phyloP scores from a whole-genome alignment of 352 stramenopile species.

The Elongisporangium senticosum region DNA sequence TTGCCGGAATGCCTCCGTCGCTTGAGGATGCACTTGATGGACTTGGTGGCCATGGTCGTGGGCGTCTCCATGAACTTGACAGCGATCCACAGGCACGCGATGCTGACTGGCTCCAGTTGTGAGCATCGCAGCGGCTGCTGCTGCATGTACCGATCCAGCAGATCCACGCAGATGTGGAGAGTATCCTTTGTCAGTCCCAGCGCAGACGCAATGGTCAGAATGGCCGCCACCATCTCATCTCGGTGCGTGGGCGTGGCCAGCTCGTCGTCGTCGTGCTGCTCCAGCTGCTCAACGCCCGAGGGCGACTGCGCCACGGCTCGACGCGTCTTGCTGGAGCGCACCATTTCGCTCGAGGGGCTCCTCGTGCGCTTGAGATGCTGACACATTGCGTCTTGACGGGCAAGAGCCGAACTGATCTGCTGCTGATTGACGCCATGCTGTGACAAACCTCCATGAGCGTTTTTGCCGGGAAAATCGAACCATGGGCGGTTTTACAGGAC shows the following conservation, averaged over 20 bases:
- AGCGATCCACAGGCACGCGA: slow-evolving; percentile 67
- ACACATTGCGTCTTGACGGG: slow-evolving; percentile 4
- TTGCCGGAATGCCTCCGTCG: slow-evolving; percentile 51
- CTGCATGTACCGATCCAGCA: slow-evolving; percentile 49
- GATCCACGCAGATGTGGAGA: slow-evolving; percentile 46
- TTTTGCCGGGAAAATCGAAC: neutral
- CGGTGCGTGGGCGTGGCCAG: slow-evolving; percentile 30
- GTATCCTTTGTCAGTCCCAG: slow-evolving; percentile 54
- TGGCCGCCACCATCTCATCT: slow-evolving; percentile 58
- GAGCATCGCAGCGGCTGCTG: slow-evolving; percentile 12
- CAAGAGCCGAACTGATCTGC: neutral
- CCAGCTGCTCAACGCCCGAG: slow-evolving; percentile 13
- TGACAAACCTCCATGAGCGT: neutral
- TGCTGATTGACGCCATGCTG: neutral
- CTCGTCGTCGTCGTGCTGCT: slow-evolving; percentile 9
- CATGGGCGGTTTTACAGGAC: neutral
- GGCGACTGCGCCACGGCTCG: slow-evolving; percentile 10
- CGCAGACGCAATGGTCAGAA: slow-evolving; percentile 60
- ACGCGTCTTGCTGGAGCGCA: neutral
- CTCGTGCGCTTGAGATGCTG: slow-evolving; percentile 5
- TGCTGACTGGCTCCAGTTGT: slow-evolving; percentile 49
- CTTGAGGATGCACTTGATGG: slow-evolving; percentile 61
- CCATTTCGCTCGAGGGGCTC: neutral
- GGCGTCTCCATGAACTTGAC: slow-evolving; percentile 70
- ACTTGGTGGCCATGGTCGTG: slow-evolving; percentile 44